Conservation (phyloP, 441 rosid species). For the Erodium chrysanthum region DNA sequence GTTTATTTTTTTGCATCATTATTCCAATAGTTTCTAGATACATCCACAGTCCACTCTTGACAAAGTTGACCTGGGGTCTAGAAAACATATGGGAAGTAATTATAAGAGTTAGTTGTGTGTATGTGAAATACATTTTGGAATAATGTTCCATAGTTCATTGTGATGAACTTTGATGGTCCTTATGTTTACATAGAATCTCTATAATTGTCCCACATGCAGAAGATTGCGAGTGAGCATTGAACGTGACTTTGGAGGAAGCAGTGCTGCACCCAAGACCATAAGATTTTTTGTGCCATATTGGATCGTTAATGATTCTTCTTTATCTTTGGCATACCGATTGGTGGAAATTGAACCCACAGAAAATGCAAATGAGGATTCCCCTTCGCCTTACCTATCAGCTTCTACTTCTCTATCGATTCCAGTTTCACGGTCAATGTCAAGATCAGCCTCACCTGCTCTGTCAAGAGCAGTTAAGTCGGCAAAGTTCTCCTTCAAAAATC, state of each 20-base stretch:
- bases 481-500: conserved; percentile 44
- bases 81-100: not conserved
- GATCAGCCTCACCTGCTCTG: conserved; percentile 19
- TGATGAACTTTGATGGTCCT: not conserved
- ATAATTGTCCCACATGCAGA: conserved; percentile 38
- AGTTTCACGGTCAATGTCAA: not conserved
- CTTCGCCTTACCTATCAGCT: not conserved
- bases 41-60: not conserved
- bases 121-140: not conserved
- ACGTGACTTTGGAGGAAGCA: conserved; percentile 84
- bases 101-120: not conserved
- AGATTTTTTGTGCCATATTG: conserved; percentile 95
- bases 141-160: not conserved
- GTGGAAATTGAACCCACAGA: conserved; percentile 84
- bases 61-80: not conserved
- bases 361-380: conserved; percentile 44
- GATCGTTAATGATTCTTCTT: conserved; percentile 73
- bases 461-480: conserved; percentile 70
- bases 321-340: conserved; percentile 70
- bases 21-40: too few relatives aligned
- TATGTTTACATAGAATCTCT: conserved; percentile 5
- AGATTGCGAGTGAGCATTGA: conserved; percentile 91
- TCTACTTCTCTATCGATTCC: not conserved
- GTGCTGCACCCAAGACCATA: conserved; percentile 70
- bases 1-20: too few relatives aligned